Conservation (phyloP, 148 eudicot species). For the Chenopodium berlandieri region DNA sequence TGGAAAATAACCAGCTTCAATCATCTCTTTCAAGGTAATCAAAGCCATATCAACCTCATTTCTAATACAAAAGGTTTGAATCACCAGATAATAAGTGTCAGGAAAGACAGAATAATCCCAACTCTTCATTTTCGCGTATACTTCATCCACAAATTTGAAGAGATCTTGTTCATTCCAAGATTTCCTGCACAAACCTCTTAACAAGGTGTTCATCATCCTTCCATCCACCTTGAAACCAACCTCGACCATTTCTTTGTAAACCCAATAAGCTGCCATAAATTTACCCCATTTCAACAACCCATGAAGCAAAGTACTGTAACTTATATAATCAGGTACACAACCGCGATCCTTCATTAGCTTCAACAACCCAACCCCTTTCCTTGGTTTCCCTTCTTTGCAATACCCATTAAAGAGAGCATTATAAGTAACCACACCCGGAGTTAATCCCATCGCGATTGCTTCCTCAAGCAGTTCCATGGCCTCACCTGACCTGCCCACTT, state of each 20-base stretch:
- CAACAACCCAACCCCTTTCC: slow-evolving; percentile 59
- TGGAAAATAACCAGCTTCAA: slow-evolving; percentile 51
- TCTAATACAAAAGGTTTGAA: slow-evolving; percentile 67
- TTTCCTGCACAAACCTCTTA: slow-evolving; percentile 68
- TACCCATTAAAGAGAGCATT: slow-evolving; percentile 75
- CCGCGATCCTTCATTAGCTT: slow-evolving; percentile 54
- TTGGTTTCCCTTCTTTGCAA: slow-evolving; percentile 81
- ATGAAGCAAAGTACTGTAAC: slow-evolving; percentile 71
- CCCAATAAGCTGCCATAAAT: slow-evolving; percentile 39
- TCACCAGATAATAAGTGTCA: slow-evolving; percentile 41
- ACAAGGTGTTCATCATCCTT: slow-evolving; percentile 68
- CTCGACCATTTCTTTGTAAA: slow-evolving; percentile 56
- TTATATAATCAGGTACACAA: slow-evolving; percentile 68
- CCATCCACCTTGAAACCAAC: slow-evolving; percentile 60
- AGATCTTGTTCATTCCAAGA: slow-evolving; percentile 43
- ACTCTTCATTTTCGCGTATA: slow-evolving; percentile 52
- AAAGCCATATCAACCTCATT: slow-evolving; percentile 49
- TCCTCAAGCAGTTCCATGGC: slow-evolving; percentile 74
- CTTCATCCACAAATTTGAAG: slow-evolving; percentile 37
- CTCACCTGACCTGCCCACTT: slow-evolving; percentile 80
- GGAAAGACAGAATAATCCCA: slow-evolving; percentile 36
- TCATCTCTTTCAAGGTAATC: slow-evolving; percentile 42
- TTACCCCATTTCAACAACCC: slow-evolving; percentile 81
- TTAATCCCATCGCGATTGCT: slow-evolving; percentile 51
- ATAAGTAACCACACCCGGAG: slow-evolving; percentile 58